Conservation (phyloP, 371 early-diverging fungal genomes). For the Smittium mucronatum region DNA sequence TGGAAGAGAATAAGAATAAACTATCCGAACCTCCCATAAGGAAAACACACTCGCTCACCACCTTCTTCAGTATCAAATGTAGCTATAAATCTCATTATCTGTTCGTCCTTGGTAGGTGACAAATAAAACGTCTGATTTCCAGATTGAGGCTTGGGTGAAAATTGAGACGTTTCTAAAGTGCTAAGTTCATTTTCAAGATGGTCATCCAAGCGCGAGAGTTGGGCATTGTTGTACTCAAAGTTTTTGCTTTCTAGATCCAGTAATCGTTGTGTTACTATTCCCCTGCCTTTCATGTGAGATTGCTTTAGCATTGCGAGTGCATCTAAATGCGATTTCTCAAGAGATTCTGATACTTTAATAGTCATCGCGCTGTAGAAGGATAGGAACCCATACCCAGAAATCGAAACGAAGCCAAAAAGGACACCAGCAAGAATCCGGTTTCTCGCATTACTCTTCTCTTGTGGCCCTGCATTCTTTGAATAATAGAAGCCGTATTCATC, state of each 20-base stretch:
- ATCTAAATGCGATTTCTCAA: background rate
- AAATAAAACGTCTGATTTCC: background rate
- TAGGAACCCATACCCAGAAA: background rate
- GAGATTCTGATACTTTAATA: background rate
- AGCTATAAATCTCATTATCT: conserved; percentile 7
- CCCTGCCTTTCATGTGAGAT: background rate
- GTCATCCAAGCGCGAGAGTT: background rate
- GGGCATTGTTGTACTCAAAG: background rate
- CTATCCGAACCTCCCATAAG: background rate
- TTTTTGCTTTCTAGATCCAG: background rate
- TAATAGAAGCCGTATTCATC: background rate
- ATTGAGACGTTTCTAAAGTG: background rate
- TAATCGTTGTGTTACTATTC: background rate
- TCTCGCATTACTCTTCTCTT: background rate
- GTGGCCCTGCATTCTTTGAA: background rate
- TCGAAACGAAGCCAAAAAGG: background rate
- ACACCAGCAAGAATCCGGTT: background rate
- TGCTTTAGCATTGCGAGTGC: background rate
- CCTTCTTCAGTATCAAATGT: background rate
- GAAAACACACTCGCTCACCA: background rate
- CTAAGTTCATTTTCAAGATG: background rate
- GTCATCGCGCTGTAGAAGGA: background rate
- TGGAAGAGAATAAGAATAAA: too few species aligned
- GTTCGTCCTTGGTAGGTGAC: conserved; percentile 6
- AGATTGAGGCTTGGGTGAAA: background rate